These are phyloP conservation scores for Solanum chiquidenum DNA, from an alignment of 257 asterid genomes.

Conservation along the genomic window DNA sequence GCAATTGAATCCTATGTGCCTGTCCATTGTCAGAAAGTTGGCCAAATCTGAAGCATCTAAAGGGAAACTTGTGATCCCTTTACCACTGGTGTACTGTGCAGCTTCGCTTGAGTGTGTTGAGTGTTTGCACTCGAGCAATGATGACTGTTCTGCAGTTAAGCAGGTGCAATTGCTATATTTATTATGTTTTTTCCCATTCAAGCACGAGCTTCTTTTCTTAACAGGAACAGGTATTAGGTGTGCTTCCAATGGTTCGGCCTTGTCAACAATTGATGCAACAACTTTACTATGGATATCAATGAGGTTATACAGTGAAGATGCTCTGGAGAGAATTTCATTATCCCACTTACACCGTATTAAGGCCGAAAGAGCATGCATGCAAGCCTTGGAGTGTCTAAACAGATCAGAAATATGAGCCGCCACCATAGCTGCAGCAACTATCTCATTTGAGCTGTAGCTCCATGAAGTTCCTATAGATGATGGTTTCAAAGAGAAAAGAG, in stretches of 20 bases:
- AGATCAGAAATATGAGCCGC: constrained; percentile 97
- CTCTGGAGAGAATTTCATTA: constrained; percentile 65
- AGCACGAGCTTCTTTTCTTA: constrained; percentile 36
- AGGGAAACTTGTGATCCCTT: constrained; percentile 57
- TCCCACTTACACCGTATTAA: constrained; percentile 92
- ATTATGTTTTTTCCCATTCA: constrained; percentile 43
- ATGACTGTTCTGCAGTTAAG: constrained; percentile 40
- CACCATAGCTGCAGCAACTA: constrained; percentile 99
- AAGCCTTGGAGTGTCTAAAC: constrained; percentile 90
- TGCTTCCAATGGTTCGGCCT: constrained; percentile 95
- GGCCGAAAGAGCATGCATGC: constrained; percentile 83
- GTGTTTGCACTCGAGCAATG: constrained; percentile 24
- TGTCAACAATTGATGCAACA: constrained; percentile 81
- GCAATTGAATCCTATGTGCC: constrained; percentile 83
- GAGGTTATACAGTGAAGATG: constrained; percentile 86
- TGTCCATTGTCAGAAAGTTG: constrained; percentile 82
- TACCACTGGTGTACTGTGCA: constrained; percentile 35
- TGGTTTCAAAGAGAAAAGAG: constrained; percentile 94
- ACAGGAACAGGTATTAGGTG: constrained; percentile 55
- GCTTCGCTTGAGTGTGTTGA: constrained; percentile 24
- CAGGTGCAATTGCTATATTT: constrained; percentile 40
- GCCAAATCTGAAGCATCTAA: constrained; percentile 90
- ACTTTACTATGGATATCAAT: constrained; percentile 88
- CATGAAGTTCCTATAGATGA: constrained; percentile 86
- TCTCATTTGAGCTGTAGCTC: constrained; percentile 90